These are phyloP conservation scores for Amanita subjunquillea DNA, from an alignment of 768 basidiomycete species.

Conservation along the genomic window DNA sequence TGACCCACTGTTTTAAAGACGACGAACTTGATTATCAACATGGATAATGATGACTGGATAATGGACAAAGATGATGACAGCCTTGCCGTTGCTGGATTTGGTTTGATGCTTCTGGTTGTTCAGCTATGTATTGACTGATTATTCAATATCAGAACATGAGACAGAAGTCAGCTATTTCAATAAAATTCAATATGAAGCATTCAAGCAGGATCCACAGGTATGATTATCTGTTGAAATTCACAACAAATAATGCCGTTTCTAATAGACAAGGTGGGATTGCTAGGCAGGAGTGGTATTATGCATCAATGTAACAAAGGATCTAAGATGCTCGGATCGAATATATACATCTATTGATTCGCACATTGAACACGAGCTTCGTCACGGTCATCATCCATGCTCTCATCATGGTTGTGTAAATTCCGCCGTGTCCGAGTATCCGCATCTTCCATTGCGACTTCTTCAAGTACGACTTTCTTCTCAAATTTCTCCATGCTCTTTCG, in stretches of 20 bases:
- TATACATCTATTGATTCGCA: conserved; percentile 60
- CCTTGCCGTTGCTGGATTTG: conserved; percentile 66
- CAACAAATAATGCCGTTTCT: conserved; percentile 5
- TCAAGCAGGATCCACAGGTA: conserved; percentile 80
- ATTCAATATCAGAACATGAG: conserved; percentile 70
- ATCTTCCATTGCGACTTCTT: conserved; percentile 80
- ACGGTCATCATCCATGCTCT: conserved; percentile 88
- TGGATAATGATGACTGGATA: conserved; percentile 94
- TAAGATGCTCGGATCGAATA: conserved; percentile 14
- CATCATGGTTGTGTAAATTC: conserved; percentile 39
- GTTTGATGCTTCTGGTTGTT: conserved; percentile 32
- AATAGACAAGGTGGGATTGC: conserved; percentile 37
- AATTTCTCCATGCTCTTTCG: conserved; percentile 59
- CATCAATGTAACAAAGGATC: conserved; percentile 24
- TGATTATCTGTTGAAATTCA: conserved; percentile 3
- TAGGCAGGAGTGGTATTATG: conserved; percentile 25
- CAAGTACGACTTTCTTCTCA: conserved; percentile 56
- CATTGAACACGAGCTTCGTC: conserved; percentile 95
- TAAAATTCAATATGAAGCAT: conserved; percentile 61
- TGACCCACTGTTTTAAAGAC: conserved; percentile 41
- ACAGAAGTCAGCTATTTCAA: conserved; percentile 93
- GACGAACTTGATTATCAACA: conserved; percentile 94
- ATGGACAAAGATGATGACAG: conserved; percentile 53
- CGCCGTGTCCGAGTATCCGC: conserved; percentile 56
- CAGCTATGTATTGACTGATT: background rate